These are phyloP conservation scores for Lantana camara DNA, from an alignment of 257 asterid species.

Conservation along the genomic window DNA sequence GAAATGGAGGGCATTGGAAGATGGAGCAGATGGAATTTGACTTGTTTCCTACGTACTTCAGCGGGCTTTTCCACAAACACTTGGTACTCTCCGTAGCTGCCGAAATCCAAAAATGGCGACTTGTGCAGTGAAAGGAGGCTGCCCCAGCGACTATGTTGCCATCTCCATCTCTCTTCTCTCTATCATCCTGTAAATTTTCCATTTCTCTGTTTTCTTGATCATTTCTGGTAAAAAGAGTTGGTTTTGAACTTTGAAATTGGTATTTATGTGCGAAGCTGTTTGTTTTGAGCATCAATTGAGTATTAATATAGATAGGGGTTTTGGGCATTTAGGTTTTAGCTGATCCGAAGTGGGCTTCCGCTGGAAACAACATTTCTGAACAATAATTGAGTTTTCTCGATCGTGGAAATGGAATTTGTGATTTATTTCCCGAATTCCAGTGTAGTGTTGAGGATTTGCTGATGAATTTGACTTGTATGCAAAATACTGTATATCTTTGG, in stretches of 20 bases:
- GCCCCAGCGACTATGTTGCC: slow-evolving; percentile 79
- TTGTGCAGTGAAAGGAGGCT: slow-evolving; percentile 79
- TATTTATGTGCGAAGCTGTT: not conserved
- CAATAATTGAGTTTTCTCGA: not conserved
- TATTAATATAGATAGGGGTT: not conserved
- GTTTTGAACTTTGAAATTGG: not conserved
- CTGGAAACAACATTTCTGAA: not conserved
- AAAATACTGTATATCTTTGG: slow-evolving; percentile 1
- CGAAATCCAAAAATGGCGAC: slow-evolving; percentile 52
- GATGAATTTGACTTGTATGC: slow-evolving; percentile 21
- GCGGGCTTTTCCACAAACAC: slow-evolving; percentile 37
- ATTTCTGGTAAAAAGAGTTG: slow-evolving; percentile 1
- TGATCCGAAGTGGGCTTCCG: slow-evolving; percentile 21
- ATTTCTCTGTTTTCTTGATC: not conserved
- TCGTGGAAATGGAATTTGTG: not conserved
- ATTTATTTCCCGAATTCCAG: not conserved
- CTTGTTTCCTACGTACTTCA: slow-evolving; percentile 1
- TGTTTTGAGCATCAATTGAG: slow-evolving; percentile 11
- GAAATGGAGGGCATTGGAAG: slow-evolving; percentile 8
- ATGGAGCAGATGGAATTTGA: slow-evolving; percentile 27
- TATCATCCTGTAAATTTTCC: slow-evolving; percentile 49
- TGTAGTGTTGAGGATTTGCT: slow-evolving; percentile 11
- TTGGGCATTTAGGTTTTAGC: not conserved
- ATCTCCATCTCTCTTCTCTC: slow-evolving; percentile 62
- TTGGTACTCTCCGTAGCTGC: slow-evolving; percentile 31